Evolutionary conservation across 495 filamentous ascomycete genomes (phyloP), one percentile per base, ranked within the genome.

Genomic region (Aspergillus diversus): DNA sequence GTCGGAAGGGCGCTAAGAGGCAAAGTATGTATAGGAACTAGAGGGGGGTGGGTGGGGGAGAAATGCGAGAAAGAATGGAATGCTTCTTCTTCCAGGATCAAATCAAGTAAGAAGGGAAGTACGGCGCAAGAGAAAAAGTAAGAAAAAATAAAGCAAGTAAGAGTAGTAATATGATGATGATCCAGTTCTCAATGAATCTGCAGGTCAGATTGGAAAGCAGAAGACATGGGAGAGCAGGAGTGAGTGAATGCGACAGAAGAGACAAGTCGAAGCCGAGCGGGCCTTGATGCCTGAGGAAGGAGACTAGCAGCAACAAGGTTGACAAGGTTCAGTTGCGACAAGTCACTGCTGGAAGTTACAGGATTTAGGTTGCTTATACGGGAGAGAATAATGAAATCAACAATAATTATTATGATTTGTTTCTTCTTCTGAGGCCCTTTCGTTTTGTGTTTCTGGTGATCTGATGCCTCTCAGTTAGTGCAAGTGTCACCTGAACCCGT

Each of bases 271-370:
- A 43, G 32, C 34, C 55, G 43, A 42, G 55, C 50, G 13, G 48
- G 67, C 59, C 64, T 67, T 63, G 68, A 60, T 67, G 68, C 68
- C 68, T 70, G 65, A 70, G 68, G 68, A 67, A 43, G 8, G 16
- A 53, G 63, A 59, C 59, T 39, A 61, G 47, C 33, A 27, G 21
- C 21, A 27, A 11, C 39, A 58, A 46, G 39, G 39, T 46, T 27
- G 21, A 27, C 21, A 27, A 27, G 21, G 21, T 27, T 27, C 21
- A 27, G 21, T 27, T 57, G 63, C 57, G 63, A 65, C 64, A 66
- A 66, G 59, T 66, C 64, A 66, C 64, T 12, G 55, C 21, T 27
- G 21, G 21, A 27, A 27, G 21, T 27, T 27, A 27, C 21, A 27
- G 21, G 21, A 27, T 27, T 27, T 27, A 27, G n/a, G 52, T 33